Conservation (phyloP, 306 rosid species). For the Delonix regia region DNA sequence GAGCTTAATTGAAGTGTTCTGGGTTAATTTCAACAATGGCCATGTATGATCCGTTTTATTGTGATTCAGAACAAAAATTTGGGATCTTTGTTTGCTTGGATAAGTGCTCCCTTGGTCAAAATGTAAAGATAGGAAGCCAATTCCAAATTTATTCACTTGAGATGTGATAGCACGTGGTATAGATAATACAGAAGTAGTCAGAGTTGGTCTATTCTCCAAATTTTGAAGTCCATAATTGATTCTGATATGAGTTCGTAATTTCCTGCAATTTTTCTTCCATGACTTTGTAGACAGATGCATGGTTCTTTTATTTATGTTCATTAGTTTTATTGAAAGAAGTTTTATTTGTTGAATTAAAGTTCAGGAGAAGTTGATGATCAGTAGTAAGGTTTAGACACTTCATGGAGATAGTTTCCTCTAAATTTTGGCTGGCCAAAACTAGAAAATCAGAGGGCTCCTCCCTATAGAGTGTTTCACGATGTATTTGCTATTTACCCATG, state of each 20-base stretch:
- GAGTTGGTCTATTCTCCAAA: background rate
- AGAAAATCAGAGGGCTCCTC: background rate
- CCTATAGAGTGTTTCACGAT: background rate
- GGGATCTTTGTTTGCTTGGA: conserved; percentile 33
- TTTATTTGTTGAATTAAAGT: background rate
- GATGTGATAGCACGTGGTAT: conserved; percentile 4
- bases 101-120: background rate
- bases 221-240: conserved; percentile 18
- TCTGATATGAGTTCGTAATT: conserved; percentile 8
- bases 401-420: background rate
- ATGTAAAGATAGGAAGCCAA: background rate
- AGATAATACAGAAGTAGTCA: background rate
- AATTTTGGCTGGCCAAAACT: background rate
- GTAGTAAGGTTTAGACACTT: conserved; percentile 11
- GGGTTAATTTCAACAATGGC: conserved; percentile 15
- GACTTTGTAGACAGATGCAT: background rate
- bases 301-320: background rate
- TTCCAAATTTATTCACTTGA: background rate
- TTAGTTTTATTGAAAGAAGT: background rate
- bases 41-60: conserved; percentile 26
- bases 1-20: conserved; percentile 36
- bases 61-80: conserved; percentile 30
- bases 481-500: background rate
- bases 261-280: background rate
- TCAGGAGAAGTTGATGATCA: background rate